These are phyloP conservation scores for Mikania micrantha DNA, from an alignment of 129 eudicot genomes.

Conservation along the genomic window DNA sequence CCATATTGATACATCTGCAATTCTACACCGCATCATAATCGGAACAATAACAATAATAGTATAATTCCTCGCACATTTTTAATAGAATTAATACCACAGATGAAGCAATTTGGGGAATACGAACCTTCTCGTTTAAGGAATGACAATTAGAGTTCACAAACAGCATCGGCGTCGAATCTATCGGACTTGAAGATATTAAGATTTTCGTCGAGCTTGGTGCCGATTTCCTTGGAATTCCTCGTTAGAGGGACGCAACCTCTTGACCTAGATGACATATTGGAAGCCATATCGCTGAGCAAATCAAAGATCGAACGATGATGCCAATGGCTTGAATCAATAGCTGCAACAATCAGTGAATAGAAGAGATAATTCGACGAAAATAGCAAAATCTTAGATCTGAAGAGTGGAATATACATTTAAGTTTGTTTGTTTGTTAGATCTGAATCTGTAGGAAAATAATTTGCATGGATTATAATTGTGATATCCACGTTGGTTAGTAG, in stretches of 20 bases:
- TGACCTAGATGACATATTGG: constrained; percentile 63
- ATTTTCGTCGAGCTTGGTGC: constrained; percentile 76
- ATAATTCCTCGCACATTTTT: neutral
- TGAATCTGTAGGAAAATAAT: neutral
- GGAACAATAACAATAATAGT: constrained; percentile 1
- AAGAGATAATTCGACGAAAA: neutral
- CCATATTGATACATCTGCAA: neutral
- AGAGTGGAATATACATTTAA: too few species aligned
- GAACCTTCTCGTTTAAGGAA: constrained; percentile 83
- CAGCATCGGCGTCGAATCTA: constrained; percentile 73
- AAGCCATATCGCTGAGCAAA: constrained; percentile 38
- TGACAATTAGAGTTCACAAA: constrained; percentile 84
- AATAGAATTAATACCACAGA: neutral
- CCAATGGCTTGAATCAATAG: constrained; percentile 21
- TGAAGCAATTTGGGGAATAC: neutral
- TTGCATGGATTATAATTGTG: neutral
- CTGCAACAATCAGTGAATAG: neutral
- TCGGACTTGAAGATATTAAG: constrained; percentile 82
- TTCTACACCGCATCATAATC: constrained; percentile 14
- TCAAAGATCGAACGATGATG: constrained; percentile 12
- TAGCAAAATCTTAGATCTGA: constrained; percentile 27
- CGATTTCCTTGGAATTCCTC: constrained; percentile 41
- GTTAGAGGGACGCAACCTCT: constrained; percentile 49
- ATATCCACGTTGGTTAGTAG: too few species aligned
- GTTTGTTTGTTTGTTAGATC: too few species aligned